Conservation (phyloP, 192 early-diverging fungal species). For the Dissophora globulifera region DNA sequence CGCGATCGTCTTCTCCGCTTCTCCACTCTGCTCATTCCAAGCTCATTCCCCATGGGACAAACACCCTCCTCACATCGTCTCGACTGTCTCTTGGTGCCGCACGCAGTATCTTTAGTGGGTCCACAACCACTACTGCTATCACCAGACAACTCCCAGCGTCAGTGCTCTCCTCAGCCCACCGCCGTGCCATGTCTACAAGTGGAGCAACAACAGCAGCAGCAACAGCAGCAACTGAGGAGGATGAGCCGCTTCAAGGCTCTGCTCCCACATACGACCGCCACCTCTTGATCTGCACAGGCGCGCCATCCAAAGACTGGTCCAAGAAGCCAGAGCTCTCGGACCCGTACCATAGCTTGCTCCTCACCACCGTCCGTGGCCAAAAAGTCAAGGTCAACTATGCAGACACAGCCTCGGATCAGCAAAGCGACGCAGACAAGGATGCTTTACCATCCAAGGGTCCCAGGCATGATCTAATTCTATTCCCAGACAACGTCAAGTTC, state of each 20-base stretch:
- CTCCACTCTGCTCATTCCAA: constrained; percentile 2
- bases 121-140: no score
- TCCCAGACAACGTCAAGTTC: constrained; percentile 46
- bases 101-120: no score
- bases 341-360: constrained; percentile 34
- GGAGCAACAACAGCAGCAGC: not conserved
- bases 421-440: not conserved
- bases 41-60: not conserved
- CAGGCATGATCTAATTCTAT: constrained; percentile 41
- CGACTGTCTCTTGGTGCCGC: not conserved
- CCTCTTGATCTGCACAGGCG: constrained; percentile 43
- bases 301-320: constrained; percentile 19
- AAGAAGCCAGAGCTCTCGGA: constrained; percentile 44
- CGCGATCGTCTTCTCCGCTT: not conserved
- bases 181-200: not conserved
- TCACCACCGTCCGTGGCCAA: constrained; percentile 35
- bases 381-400: constrained; percentile 43
- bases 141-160: no score
- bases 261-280: constrained; percentile 37
- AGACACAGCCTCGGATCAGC: constrained; percentile 6
- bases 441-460: constrained; percentile 30
- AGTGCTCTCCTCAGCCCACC: not conserved
- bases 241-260: constrained; percentile 46
- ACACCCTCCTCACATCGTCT: not conserved
- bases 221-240: not conserved